A percentile compares a stretch with the other conserved stretches of the same genome.
These are phyloP conservation scores for Psidium friedrichsthalianum DNA, from an alignment of 345 rosid species.

Conservation along the genomic window DNA sequence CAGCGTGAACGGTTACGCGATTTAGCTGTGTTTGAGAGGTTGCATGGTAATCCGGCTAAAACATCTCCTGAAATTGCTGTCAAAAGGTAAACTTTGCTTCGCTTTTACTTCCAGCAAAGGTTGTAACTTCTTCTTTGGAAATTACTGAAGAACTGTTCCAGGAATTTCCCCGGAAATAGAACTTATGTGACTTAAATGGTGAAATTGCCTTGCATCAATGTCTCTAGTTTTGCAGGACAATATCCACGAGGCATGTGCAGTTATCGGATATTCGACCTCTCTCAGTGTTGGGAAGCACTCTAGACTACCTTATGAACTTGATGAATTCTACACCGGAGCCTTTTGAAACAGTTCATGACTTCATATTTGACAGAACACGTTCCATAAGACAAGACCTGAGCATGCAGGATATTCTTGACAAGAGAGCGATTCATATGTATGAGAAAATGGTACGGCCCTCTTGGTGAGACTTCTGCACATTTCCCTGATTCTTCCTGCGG, in stretches of 20 bases:
- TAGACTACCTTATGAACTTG: conserved; percentile 55
- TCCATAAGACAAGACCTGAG: conserved; percentile 89
- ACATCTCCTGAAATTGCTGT: conserved; percentile 65
- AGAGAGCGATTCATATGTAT: conserved; percentile 50
- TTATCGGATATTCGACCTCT: conserved; percentile 70
- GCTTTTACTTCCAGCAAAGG: not conserved
- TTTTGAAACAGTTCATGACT: conserved; percentile 87
- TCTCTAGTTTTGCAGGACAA: conserved; percentile 87
- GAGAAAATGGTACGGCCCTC: conserved; percentile 67
- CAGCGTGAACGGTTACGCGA: conserved; percentile 74
- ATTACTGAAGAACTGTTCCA: not conserved
- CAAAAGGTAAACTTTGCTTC: conserved; percentile 46
- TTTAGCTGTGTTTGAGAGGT: conserved; percentile 71
- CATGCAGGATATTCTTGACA: conserved; percentile 68
- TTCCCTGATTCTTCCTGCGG: not conserved
- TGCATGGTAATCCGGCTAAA: conserved; percentile 60
- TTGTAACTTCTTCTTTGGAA: not conserved
- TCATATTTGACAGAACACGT: conserved; percentile 86
- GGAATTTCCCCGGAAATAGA: not conserved
- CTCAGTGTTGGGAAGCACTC: conserved; percentile 60
- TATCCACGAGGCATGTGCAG: conserved; percentile 39
- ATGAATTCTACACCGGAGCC: conserved; percentile 45
- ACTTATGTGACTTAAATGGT: not conserved
- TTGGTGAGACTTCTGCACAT: not conserved
- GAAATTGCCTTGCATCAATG: not conserved